These are phyloP conservation scores for Pichiaceae sp. DNA, from an alignment of 1,139 yeast species.

Conservation along the genomic window DNA sequence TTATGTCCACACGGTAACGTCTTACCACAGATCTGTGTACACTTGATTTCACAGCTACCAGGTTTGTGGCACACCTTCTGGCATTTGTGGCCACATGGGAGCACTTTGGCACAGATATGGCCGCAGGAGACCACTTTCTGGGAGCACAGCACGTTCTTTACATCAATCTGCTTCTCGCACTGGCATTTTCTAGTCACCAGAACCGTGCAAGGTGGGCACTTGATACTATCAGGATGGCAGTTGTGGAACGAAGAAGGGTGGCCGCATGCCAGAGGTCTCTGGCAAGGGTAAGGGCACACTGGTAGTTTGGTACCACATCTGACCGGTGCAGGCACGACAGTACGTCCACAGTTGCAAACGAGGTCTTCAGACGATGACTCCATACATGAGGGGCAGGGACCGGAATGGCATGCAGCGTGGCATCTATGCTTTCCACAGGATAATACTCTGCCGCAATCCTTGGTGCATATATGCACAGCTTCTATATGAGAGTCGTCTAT, in stretches of 20 bases:
- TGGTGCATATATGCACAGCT: slow-evolving; percentile 70
- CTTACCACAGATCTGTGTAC: slow-evolving; percentile 52
- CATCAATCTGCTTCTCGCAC: slow-evolving; percentile 51
- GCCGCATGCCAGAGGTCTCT: slow-evolving; percentile 58
- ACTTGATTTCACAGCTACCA: slow-evolving; percentile 27
- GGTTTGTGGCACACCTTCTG: slow-evolving; percentile 42
- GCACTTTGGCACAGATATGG: slow-evolving; percentile 44
- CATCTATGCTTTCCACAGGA: slow-evolving; percentile 72
- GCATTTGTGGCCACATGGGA: slow-evolving; percentile 70
- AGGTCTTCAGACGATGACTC: slow-evolving; percentile 80
- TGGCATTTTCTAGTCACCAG: slow-evolving; percentile 57
- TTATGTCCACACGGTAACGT: slow-evolving; percentile 53
- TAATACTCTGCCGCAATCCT: slow-evolving; percentile 56
- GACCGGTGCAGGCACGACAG: slow-evolving; percentile 77
- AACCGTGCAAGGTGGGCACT: slow-evolving; percentile 75
- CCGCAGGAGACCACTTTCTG: slow-evolving; percentile 70
- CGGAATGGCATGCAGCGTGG: slow-evolving; percentile 70
- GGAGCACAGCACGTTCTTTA: slow-evolving; percentile 66
- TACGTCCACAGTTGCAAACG: slow-evolving; percentile 78
- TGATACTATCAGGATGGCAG: slow-evolving; percentile 58
- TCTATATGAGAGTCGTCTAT: slow-evolving; percentile 52
- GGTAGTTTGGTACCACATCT: slow-evolving; percentile 77
- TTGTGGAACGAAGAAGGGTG: slow-evolving; percentile 66
- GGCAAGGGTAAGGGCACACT: slow-evolving; percentile 63
- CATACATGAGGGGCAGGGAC: slow-evolving; percentile 77